A percentile compares a stretch with the other conserved stretches of the same genome.
Evolutionary conservation across 441 rosid genomes (phyloP).

Genomic region (Aleurites moluccanus): DNA sequence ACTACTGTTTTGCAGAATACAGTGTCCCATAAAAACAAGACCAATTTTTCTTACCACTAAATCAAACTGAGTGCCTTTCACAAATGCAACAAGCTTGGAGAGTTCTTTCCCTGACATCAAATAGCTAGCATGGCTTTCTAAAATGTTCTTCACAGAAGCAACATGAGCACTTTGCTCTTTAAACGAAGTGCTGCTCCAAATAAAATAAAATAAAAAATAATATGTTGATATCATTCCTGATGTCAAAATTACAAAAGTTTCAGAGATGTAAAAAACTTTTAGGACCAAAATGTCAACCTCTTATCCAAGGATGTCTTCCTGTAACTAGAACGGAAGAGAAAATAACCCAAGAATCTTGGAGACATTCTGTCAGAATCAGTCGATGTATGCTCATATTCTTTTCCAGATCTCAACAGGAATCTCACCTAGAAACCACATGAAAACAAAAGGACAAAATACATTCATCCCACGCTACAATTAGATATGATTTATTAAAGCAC

Average conservation of each 20-base stretch:
- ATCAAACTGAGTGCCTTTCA: slow-evolving; percentile 99
- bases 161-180: slow-evolving; percentile 92
- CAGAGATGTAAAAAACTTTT: slow-evolving; percentile 7
- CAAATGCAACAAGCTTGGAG: slow-evolving; percentile 97
- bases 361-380: slow-evolving; percentile 74
- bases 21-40: slow-evolving; percentile 7
- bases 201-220: slow-evolving; percentile 6
- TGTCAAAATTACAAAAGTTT: slow-evolving; percentile 11
- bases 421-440: slow-evolving; percentile 65
- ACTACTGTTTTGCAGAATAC: slow-evolving; percentile 18
- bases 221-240: slow-evolving; percentile 15
- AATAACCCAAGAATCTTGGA: slow-evolving; percentile 85
- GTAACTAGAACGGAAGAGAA: slow-evolving; percentile 77
- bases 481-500: slow-evolving; percentile 18
- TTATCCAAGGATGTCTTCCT: slow-evolving; percentile 73
- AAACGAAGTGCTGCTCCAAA: slow-evolving; percentile 61
- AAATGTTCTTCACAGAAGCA: slow-evolving; percentile 82
- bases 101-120: slow-evolving; percentile 98
- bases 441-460: slow-evolving; percentile 7
- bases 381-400: slow-evolving; percentile 81
- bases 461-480: slow-evolving; percentile 17
- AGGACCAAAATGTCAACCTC: slow-evolving; percentile 46
- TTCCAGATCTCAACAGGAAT: slow-evolving; percentile 95
- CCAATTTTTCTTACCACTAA: slow-evolving; percentile 68
- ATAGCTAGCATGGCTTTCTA: slow-evolving; percentile 95